phyloP scores from a whole-genome alignment of 371 early-diverging fungal species.

The Cokeromyces recurvatus region DNA sequence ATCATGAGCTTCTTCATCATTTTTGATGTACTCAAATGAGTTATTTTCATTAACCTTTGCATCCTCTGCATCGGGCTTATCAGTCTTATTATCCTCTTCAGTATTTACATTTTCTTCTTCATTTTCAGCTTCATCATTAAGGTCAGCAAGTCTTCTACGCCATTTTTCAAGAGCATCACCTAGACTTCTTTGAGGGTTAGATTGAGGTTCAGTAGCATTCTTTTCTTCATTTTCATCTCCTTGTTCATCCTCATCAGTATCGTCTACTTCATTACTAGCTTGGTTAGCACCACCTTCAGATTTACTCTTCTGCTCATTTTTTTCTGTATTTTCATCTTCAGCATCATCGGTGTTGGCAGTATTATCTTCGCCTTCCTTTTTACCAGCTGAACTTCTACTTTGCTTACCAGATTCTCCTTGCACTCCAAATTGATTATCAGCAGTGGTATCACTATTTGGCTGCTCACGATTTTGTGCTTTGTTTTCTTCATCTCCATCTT shows the following conservation, averaged over 20 bases:
- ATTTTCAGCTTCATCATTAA: slow-evolving; percentile 47
- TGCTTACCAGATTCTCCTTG: slow-evolving; percentile 62
- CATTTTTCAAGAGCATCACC: slow-evolving; percentile 90
- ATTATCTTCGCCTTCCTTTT: slow-evolving; percentile 46
- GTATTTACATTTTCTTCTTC: slow-evolving; percentile 47
- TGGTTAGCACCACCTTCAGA: slow-evolving; percentile 41
- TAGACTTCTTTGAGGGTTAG: slow-evolving; percentile 76
- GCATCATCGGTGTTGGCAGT: slow-evolving; percentile 30
- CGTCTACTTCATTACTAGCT: slow-evolving; percentile 37
- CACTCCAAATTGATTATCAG: slow-evolving; percentile 65
- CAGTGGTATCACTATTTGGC: slow-evolving; percentile 48
- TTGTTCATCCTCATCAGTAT: slow-evolving; percentile 15
- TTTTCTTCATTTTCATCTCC: slow-evolving; percentile 15
- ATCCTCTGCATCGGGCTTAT: slow-evolving; percentile 42
- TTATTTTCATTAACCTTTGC: slow-evolving; percentile 56
- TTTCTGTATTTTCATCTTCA: slow-evolving; percentile 23
- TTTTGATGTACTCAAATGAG: slow-evolving; percentile 71
- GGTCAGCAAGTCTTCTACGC: slow-evolving; percentile 74
- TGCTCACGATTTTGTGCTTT: slow-evolving; percentile 42
- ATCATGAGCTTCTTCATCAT: slow-evolving; percentile 73
- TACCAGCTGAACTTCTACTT: slow-evolving; percentile 45
- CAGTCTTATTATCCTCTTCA: slow-evolving; percentile 39
- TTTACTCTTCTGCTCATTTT: slow-evolving; percentile 32
- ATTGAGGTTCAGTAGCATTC: slow-evolving; percentile 27
- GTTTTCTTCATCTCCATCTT: slow-evolving; percentile 24